These are phyloP conservation scores for Rostrohypoxylon terebratum DNA, from an alignment of 495 filamentous ascomycete species.

Conservation along the genomic window DNA sequence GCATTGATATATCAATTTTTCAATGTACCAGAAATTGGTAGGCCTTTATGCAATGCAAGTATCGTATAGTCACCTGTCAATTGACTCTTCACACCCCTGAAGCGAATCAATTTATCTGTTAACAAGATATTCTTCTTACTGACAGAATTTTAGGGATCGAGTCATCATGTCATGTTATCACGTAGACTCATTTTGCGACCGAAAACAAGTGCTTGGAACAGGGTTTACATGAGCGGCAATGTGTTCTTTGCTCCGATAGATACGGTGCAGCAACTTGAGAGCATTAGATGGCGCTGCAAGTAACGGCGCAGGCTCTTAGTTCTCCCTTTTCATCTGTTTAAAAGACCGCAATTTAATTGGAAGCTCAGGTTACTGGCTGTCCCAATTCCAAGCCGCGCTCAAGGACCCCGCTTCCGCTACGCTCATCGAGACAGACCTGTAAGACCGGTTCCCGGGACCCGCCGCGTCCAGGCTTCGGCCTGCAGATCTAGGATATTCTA, in stretches of 20 bases:
- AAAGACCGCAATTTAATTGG: not conserved
- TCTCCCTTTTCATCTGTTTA: not conserved
- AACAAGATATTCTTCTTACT: too few relatives aligned
- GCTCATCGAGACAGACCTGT: slow-evolving; percentile 21
- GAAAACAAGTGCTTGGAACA: slow-evolving; percentile 29
- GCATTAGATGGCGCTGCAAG: slow-evolving; percentile 23
- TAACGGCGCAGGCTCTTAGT: not conserved
- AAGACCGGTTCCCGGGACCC: slow-evolving; percentile 25
- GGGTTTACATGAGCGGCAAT: slow-evolving; percentile 26
- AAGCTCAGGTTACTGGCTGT: slow-evolving; percentile 20
- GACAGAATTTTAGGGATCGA: not conserved
- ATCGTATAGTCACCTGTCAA: not conserved
- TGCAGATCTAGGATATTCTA: slow-evolving; percentile 33
- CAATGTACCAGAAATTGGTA: not conserved
- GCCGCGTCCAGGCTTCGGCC: slow-evolving; percentile 9
- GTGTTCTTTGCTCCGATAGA: slow-evolving; percentile 25
- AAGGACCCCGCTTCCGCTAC: slow-evolving; percentile 20
- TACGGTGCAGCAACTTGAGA: not conserved
- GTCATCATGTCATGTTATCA: slow-evolving; percentile 13
- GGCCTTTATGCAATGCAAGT: not conserved
- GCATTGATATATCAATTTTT: not conserved
- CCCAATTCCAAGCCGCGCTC: slow-evolving; percentile 22
- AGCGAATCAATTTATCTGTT: not conserved
- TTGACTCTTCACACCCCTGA: not conserved
- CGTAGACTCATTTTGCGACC: slow-evolving; percentile 5